These are phyloP conservation scores for Fusarium cicatricum DNA, from an alignment of 2,329 filamentous ascomycete genomes.

Conservation along the genomic window DNA sequence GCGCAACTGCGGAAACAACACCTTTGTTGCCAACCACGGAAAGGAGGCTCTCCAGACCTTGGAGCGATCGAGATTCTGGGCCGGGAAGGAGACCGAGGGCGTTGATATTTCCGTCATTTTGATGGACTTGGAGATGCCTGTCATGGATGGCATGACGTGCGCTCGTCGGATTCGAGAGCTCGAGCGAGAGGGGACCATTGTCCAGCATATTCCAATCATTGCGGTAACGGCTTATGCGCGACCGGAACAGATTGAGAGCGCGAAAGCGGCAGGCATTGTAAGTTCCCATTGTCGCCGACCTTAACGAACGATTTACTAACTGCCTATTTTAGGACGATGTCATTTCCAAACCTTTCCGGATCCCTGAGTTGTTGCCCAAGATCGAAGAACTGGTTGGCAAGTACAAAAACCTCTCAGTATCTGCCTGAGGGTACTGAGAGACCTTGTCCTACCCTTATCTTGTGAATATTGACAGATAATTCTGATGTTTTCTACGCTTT, in stretches of 20 bases:
- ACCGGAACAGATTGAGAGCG: constrained; percentile 75
- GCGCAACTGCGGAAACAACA: constrained; percentile 66
- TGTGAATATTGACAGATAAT: neutral
- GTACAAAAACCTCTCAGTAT: constrained; percentile 47
- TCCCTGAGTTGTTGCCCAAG: constrained; percentile 73
- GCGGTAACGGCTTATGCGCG: constrained; percentile 85
- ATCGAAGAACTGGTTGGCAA: constrained; percentile 65
- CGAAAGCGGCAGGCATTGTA: constrained; percentile 77
- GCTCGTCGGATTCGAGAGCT: constrained; percentile 73
- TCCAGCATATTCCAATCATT: constrained; percentile 76
- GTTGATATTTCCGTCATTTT: constrained; percentile 72
- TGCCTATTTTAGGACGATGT: constrained; percentile 67
- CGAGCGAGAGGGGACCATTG: constrained; percentile 68
- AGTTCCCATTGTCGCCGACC: constrained; percentile 44
- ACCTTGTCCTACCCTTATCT: neutral
- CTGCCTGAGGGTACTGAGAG: constrained; percentile 11
- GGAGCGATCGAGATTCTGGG: constrained; percentile 64
- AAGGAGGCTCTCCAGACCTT: constrained; percentile 68
- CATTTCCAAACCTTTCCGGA: constrained; percentile 82
- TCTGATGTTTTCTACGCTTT: neutral
- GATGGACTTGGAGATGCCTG: constrained; percentile 86
- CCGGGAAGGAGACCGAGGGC: constrained; percentile 55
- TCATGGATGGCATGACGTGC: constrained; percentile 83
- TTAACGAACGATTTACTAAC: constrained; percentile 9
- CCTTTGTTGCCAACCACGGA: constrained; percentile 71